Conservation (phyloP, 2,329 filamentous ascomycete species). For the Sporothrix pallida region DNA sequence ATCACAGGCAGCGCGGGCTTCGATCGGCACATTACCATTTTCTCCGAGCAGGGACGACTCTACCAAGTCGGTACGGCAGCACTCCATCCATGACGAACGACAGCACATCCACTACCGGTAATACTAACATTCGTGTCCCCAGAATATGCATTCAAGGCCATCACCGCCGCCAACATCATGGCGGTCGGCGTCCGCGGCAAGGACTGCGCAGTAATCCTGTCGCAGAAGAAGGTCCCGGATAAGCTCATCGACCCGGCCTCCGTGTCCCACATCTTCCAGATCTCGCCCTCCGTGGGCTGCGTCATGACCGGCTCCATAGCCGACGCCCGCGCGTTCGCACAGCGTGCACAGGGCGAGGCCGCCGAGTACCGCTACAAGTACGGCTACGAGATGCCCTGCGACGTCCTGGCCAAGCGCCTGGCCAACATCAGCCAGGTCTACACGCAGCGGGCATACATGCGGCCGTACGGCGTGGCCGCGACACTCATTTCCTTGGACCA, state of each 20-base stretch:
- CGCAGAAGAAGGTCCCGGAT: constrained; percentile 99
- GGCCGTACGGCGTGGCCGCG: constrained; percentile 92
- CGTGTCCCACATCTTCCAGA: constrained; percentile 95
- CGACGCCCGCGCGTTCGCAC: constrained; percentile 91
- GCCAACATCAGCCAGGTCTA: constrained; percentile 99
- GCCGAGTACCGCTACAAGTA: constrained; percentile 98
- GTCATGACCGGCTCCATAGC: constrained; percentile 99
- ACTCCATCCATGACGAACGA: neutral
- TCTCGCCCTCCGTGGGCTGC: constrained; percentile 94
- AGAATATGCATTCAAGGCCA: constrained; percentile 99
- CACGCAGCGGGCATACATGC: constrained; percentile 98
- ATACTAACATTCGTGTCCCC: constrained; percentile 22
- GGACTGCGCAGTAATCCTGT: constrained; percentile 94
- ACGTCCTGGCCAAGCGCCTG: constrained; percentile 92
- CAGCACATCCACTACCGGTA: neutral
- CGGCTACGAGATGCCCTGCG: constrained; percentile 99
- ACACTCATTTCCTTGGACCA: constrained; percentile 93
- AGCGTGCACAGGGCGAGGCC: constrained; percentile 91
- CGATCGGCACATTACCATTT: constrained; percentile 99
- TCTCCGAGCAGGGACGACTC: constrained; percentile 96
- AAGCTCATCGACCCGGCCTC: constrained; percentile 98
- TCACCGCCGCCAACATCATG: constrained; percentile 99
- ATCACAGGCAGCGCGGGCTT: constrained; percentile 79
- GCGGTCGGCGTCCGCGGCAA: constrained; percentile 95
- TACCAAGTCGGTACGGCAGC: constrained; percentile 94